A percentile compares a stretch with the other conserved stretches of the same genome.
Evolutionary conservation across 805 yeast genomes (phyloP).

Genomic region (Sporopachydermia quercuum): DNA sequence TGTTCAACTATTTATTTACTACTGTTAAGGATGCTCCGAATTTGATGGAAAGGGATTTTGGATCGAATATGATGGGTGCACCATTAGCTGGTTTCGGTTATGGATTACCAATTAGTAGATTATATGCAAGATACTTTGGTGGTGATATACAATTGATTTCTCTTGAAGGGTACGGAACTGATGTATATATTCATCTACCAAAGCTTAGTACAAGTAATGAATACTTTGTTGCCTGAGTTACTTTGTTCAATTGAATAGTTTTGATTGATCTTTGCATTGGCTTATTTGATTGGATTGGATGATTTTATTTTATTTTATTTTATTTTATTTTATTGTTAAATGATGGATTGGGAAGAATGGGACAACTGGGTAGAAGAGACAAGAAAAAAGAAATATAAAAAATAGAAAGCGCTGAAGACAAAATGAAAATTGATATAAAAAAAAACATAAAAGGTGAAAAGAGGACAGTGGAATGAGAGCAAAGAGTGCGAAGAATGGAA

Average conservation of each 20-base stretch:
- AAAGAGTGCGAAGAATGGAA: conserved; percentile 1
- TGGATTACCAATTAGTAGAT: conserved; percentile 31
- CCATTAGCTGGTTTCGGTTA: conserved; percentile 39
- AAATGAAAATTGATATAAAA: neutral
- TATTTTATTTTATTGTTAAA: too few relatives aligned
- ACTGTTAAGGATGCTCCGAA: conserved; percentile 24
- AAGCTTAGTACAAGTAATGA: conserved; percentile 29
- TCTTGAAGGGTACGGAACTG: conserved; percentile 36
- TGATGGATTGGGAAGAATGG: too few relatives aligned
- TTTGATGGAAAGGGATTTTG: conserved; percentile 7
- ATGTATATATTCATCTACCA: conserved; percentile 32
- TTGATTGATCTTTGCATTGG: too few relatives aligned
- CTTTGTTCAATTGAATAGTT: too few relatives aligned
- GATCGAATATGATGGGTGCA: conserved; percentile 27
- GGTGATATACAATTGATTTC: conserved; percentile 32
- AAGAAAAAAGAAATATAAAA: too few relatives aligned
- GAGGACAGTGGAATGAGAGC: neutral
- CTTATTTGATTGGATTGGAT: too few relatives aligned
- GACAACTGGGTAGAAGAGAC: too few relatives aligned
- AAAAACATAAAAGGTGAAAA: neutral
- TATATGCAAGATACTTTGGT: conserved; percentile 32
- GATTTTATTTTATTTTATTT: conserved; percentile 25
- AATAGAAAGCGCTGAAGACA: too few relatives aligned
- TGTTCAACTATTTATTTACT: conserved; percentile 32
- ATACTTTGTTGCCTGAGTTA: conserved; percentile 3